phyloP scores from a whole-genome alignment of 305 asterid genomes.

The Fraxinus latifolia region DNA sequence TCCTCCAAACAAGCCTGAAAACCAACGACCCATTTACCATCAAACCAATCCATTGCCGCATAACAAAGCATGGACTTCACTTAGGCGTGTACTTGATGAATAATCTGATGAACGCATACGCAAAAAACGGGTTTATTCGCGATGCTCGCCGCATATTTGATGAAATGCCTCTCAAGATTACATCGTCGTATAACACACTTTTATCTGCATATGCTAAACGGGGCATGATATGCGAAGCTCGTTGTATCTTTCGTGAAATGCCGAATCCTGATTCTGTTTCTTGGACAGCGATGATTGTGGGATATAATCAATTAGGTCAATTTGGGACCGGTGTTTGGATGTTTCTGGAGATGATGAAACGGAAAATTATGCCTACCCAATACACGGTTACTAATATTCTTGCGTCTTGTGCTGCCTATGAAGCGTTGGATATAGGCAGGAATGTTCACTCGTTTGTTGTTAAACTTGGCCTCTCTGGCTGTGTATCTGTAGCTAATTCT shows the following conservation, averaged over 20 bases:
- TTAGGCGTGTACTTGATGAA: conserved; percentile 61
- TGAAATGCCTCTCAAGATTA: conserved; percentile 61
- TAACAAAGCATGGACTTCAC: conserved; percentile 60
- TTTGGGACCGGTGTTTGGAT: conserved; percentile 40
- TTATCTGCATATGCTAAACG: conserved; percentile 68
- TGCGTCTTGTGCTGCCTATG: conserved; percentile 59
- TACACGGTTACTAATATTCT: conserved; percentile 62
- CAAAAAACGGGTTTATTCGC: conserved; percentile 42
- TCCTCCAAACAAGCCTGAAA: conserved; percentile 64
- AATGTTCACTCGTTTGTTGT: conserved; percentile 69
- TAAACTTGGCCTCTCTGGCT: conserved; percentile 49
- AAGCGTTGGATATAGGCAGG: conserved; percentile 48
- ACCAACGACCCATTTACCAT: conserved; percentile 36
- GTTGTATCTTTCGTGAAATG: conserved; percentile 42
- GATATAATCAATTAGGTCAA: conserved; percentile 52
- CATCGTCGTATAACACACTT: conserved; percentile 69
- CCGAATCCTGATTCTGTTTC: conserved; percentile 71
- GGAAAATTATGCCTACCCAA: conserved; percentile 49
- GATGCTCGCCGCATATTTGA: conserved; percentile 66
- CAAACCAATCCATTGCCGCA: conserved; percentile 50
- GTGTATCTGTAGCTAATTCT: conserved; percentile 62
- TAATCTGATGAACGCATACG: conserved; percentile 62
- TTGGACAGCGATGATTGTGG: conserved; percentile 82
- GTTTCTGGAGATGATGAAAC: conserved; percentile 60
- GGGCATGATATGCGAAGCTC: conserved; percentile 55